phyloP scores from a whole-genome alignment of 495 filamentous ascomycete species.

The Aspergillus diversus region DNA sequence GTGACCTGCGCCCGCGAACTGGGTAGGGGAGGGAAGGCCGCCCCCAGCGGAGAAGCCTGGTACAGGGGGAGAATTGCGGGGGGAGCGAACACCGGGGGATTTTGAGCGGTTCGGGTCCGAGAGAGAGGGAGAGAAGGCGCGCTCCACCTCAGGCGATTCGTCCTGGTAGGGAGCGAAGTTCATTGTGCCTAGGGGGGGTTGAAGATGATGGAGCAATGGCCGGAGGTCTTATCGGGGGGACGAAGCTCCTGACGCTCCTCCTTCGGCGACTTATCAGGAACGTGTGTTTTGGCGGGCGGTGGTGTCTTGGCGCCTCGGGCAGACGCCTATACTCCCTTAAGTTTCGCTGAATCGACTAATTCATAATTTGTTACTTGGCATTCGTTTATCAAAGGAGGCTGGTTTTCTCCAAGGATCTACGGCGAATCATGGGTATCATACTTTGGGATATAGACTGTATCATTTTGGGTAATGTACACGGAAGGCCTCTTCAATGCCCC shows the following conservation, averaged over 20 bases:
- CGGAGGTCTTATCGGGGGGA: slow-evolving; percentile 9
- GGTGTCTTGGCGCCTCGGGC: slow-evolving; percentile 26
- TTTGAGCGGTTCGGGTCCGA: slow-evolving; percentile 49
- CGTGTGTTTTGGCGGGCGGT: slow-evolving; percentile 18
- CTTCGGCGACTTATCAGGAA: slow-evolving; percentile 22
- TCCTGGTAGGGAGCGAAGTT: slow-evolving; percentile 97
- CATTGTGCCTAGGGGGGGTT: slow-evolving; percentile 50
- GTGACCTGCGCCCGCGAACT: slow-evolving; percentile 35
- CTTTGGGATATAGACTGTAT: slow-evolving; percentile 14
- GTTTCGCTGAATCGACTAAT: not conserved
- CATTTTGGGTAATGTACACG: not conserved
- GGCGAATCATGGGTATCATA: slow-evolving; percentile 31
- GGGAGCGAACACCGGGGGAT: slow-evolving; percentile 52
- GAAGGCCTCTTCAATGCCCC: not conserved
- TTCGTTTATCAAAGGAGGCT: too few species aligned
- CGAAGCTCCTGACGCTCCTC: not conserved
- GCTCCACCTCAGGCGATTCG: slow-evolving; percentile 74
- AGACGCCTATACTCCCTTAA: slow-evolving; percentile 2
- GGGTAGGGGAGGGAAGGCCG: slow-evolving; percentile 45
- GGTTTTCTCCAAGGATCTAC: too few species aligned
- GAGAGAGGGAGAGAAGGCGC: slow-evolving; percentile 69
- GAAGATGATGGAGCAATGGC: not conserved
- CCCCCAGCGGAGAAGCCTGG: slow-evolving; percentile 38
- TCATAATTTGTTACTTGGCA: too few species aligned
- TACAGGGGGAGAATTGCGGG: slow-evolving; percentile 32